Evolutionary conservation across 768 basidiomycete genomes (phyloP).

Genomic region (Mycena belliarum): DNA sequence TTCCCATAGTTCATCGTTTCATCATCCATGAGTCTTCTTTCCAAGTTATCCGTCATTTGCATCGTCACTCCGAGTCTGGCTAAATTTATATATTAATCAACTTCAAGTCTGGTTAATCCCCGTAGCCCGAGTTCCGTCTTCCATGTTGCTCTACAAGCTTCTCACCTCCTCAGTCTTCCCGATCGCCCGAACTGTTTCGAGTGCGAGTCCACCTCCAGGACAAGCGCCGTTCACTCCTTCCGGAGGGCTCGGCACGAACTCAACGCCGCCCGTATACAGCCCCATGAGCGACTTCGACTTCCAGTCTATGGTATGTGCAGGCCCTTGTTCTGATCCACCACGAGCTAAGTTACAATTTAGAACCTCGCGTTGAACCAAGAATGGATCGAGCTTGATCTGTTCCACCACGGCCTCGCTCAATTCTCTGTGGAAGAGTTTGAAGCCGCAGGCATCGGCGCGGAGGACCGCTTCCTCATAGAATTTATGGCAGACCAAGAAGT

Average conservation of each 20-base stretch:
- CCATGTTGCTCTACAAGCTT: background rate
- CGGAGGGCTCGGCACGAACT: conserved; percentile 20
- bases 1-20: background rate
- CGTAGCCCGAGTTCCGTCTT: too few relatives aligned
- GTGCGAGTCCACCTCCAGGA: too few relatives aligned
- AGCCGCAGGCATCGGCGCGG: conserved; percentile 50
- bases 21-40: background rate
- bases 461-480: conserved; percentile 56
- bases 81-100: too few relatives aligned
- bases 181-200: too few relatives aligned
- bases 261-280: conserved; percentile 32
- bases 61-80: too few relatives aligned
- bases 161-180: background rate
- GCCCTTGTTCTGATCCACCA: too few relatives aligned
- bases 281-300: conserved; percentile 48
- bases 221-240: conserved; percentile 18
- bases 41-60: background rate
- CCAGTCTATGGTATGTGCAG: conserved; percentile 43
- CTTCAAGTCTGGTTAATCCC: too few relatives aligned
- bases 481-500: conserved; percentile 68
- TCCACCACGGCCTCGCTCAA: conserved; percentile 52
- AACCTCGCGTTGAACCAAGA: conserved; percentile 65
- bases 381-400: conserved; percentile 61
- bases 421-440: conserved; percentile 61
- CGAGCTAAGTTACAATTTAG: conserved; percentile 24